Evolutionary conservation across 257 asterid genomes (phyloP).

Genomic region (Ilex aquifolium): DNA sequence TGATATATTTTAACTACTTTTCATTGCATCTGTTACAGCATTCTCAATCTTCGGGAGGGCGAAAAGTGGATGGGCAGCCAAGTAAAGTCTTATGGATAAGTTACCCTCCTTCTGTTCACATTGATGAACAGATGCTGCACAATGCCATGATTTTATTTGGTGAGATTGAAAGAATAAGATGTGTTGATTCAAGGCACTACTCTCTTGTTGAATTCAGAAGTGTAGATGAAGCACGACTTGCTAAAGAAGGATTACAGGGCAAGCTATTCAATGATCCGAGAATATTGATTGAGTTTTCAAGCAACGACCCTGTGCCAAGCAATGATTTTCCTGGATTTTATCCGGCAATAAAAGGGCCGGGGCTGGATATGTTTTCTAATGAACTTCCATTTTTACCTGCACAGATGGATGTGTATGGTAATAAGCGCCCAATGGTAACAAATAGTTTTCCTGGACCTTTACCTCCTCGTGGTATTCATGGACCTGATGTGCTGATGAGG

Average conservation of each 20-base stretch:
- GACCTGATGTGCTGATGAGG: constrained; percentile 48
- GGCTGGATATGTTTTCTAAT: constrained; percentile 22
- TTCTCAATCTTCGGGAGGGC: constrained; percentile 43
- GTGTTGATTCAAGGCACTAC: constrained; percentile 57
- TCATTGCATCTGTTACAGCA: constrained; percentile 39
- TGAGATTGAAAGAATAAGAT: constrained; percentile 85
- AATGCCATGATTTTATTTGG: constrained; percentile 94
- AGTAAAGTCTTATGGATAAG: constrained; percentile 69
- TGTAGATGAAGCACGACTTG: constrained; percentile 87
- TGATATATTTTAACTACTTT: not conserved
- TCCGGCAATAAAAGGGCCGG: constrained; percentile 54
- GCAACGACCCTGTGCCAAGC: constrained; percentile 42
- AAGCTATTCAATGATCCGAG: constrained; percentile 86
- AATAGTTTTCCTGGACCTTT: constrained; percentile 41
- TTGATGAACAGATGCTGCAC: constrained; percentile 94
- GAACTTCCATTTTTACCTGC: constrained; percentile 54
- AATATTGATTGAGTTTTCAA: constrained; percentile 67
- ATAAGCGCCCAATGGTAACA: constrained; percentile 43
- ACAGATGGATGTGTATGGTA: constrained; percentile 62
- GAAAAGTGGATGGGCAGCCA: constrained; percentile 44
- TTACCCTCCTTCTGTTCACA: constrained; percentile 73
- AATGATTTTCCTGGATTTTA: constrained; percentile 29
- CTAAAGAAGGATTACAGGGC: constrained; percentile 93
- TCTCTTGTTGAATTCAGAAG: constrained; percentile 94
- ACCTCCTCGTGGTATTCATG: constrained; percentile 47